phyloP scores from a whole-genome alignment of 371 early-diverging fungal species.

The Dichotomocladium elegans region DNA sequence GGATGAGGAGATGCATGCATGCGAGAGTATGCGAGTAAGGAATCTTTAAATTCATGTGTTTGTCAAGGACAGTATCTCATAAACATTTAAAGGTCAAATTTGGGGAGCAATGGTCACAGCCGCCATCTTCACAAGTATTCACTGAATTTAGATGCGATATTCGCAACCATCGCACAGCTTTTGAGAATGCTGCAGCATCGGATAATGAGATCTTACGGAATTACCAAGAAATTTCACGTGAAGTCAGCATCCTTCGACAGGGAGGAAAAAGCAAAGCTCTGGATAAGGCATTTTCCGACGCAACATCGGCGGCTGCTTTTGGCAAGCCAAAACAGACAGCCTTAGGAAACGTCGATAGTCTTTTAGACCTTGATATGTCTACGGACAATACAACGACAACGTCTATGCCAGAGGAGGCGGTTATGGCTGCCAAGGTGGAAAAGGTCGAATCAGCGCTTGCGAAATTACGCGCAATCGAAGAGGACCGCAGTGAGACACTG shows the following conservation, averaged over 20 bases:
- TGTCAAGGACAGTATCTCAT: neutral
- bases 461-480: conserved; percentile 73
- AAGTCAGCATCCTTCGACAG: conserved; percentile 53
- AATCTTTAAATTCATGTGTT: neutral
- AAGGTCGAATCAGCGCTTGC: conserved; percentile 69
- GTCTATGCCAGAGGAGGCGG: conserved; percentile 26
- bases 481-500: conserved; percentile 72
- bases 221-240: conserved; percentile 50
- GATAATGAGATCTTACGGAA: conserved; percentile 62
- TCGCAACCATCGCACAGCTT: conserved; percentile 69
- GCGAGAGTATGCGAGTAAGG: conserved; percentile 71
- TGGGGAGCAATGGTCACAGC: conserved; percentile 80
- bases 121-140: conserved; percentile 74
- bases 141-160: conserved; percentile 74
- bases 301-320: neutral
- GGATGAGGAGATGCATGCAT: conserved; percentile 85
- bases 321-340: conserved; percentile 14
- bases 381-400: conserved; percentile 15
- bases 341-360: conserved; percentile 21
- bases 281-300: conserved; percentile 56
- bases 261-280: conserved; percentile 59
- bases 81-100: conserved; percentile 52
- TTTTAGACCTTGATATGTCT: conserved; percentile 59
- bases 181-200: conserved; percentile 75
- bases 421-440: conserved; percentile 47